These are phyloP conservation scores for Microstegium vimineum DNA, from an alignment of 176 grass and related monocot genomes.

Conservation along the genomic window DNA sequence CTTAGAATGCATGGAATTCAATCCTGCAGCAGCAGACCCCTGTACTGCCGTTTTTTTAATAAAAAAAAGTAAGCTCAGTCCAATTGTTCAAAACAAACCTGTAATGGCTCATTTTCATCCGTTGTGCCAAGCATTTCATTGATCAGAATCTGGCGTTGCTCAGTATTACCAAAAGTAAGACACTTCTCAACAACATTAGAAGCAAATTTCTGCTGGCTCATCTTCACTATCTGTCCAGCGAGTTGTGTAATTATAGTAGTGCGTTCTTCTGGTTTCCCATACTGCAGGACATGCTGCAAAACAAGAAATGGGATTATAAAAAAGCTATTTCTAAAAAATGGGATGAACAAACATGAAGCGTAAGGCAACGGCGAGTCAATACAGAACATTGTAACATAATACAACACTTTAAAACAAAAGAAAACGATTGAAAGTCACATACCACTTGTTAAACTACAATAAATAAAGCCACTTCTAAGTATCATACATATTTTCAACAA, in stretches of 20 bases:
- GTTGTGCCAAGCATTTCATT: constrained; percentile 93
- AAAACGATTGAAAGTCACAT: not conserved
- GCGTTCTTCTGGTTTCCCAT: constrained; percentile 80
- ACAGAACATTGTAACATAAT: constrained; percentile 1
- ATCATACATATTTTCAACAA: not conserved
- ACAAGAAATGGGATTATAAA: constrained; percentile 13
- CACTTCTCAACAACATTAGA: constrained; percentile 98
- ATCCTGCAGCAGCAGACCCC: not conserved
- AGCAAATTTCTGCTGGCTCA: constrained; percentile 98
- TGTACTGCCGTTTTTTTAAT: not conserved
- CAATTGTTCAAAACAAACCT: constrained; percentile 51
- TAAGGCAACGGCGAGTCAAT: not conserved
- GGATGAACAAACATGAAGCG: not conserved
- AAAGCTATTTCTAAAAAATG: not conserved
- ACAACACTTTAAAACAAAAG: not conserved
- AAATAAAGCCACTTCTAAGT: not conserved
- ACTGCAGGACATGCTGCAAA: constrained; percentile 83
- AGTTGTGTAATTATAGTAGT: constrained; percentile 75
- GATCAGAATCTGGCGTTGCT: constrained; percentile 85
- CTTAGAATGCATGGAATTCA: constrained; percentile 14
- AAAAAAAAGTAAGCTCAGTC: not conserved
- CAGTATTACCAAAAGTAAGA: constrained; percentile 63
- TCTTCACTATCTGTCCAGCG: constrained; percentile 88
- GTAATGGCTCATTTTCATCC: constrained; percentile 93
- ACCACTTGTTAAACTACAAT: not conserved